Evolutionary conservation across 2,329 filamentous ascomycete genomes (phyloP).

Genomic region (Paecilomyces variotii): DNA sequence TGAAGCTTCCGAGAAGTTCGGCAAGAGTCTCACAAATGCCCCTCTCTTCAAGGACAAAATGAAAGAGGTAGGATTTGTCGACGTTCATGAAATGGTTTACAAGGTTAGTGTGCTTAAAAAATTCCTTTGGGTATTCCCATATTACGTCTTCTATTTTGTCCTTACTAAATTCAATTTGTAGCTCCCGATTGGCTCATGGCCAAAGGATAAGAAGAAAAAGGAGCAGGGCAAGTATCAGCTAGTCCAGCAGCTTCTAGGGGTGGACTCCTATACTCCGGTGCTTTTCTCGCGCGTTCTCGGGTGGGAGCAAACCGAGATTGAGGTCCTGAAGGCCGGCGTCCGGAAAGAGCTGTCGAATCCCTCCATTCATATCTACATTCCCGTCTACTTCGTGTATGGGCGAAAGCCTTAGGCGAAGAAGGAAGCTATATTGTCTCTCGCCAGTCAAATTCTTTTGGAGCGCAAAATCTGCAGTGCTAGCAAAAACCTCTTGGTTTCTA

Average conservation of each 20-base stretch:
- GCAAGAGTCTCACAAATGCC: slow-evolving; percentile 12
- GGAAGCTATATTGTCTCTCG: background rate
- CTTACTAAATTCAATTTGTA: slow-evolving; percentile 7
- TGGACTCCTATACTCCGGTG: background rate
- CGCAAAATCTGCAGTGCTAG: background rate
- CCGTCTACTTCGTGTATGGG: slow-evolving; percentile 1
- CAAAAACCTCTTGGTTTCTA: background rate
- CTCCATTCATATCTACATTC: slow-evolving; percentile 2
- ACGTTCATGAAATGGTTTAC: slow-evolving; percentile 38
- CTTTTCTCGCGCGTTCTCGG: slow-evolving; percentile 7
- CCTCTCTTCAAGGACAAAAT: slow-evolving; percentile 31
- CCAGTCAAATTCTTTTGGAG: background rate
- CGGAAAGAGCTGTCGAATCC: slow-evolving; percentile 5
- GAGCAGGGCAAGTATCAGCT: slow-evolving; percentile 16
- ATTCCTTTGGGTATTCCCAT: background rate
- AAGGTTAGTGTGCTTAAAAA: slow-evolving; percentile 15
- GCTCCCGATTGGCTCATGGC: slow-evolving; percentile 40
- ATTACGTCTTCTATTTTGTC: background rate
- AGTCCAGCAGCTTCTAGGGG: background rate
- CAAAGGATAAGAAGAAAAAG: slow-evolving; percentile 32
- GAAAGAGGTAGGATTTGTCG: slow-evolving; percentile 42
- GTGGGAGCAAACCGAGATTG: slow-evolving; percentile 6
- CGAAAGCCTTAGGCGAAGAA: background rate
- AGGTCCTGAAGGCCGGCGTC: slow-evolving; percentile 5
- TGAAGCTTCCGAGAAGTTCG: slow-evolving; percentile 7